These are phyloP conservation scores for Hypoxylon subgilvum DNA, from an alignment of 495 filamentous ascomycete species.

Conservation along the genomic window DNA sequence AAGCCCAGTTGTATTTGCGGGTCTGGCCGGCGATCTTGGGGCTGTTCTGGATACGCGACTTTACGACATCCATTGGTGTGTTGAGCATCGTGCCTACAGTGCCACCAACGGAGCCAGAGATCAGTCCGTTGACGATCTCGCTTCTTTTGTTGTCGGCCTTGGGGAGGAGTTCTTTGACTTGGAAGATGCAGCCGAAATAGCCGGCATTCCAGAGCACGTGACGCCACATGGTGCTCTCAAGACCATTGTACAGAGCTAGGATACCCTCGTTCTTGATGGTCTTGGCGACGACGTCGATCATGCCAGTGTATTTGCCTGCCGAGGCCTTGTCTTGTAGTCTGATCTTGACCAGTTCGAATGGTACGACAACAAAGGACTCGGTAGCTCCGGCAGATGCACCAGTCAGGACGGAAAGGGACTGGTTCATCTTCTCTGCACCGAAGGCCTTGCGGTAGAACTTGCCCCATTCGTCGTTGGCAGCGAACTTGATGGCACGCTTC, in stretches of 20 bases:
- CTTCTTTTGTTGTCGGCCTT: slow-evolving; percentile 76
- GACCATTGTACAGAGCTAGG: slow-evolving; percentile 91
- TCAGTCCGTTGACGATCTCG: slow-evolving; percentile 83
- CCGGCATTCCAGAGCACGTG: slow-evolving; percentile 97
- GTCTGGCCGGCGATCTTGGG: slow-evolving; percentile 75
- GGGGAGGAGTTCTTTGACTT: slow-evolving; percentile 84
- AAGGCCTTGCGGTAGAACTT: slow-evolving; percentile 85
- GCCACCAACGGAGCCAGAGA: slow-evolving; percentile 86
- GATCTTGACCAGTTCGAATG: slow-evolving; percentile 91
- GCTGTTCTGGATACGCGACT: slow-evolving; percentile 94
- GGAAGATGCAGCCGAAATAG: slow-evolving; percentile 98
- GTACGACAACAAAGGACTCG: slow-evolving; percentile 92
- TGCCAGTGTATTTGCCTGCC: slow-evolving; percentile 91
- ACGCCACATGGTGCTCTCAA: slow-evolving; percentile 95
- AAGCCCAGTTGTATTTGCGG: slow-evolving; percentile 99
- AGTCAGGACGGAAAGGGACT: slow-evolving; percentile 85
- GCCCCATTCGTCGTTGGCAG: slow-evolving; percentile 98
- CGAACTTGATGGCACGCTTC: slow-evolving; percentile 98
- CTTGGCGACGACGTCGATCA: slow-evolving; percentile 84
- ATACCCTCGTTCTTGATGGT: slow-evolving; percentile 83
- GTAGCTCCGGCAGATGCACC: slow-evolving; percentile 95
- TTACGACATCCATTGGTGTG: slow-evolving; percentile 97
- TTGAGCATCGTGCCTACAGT: slow-evolving; percentile 93
- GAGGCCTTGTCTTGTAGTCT: slow-evolving; percentile 93
- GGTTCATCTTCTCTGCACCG: slow-evolving; percentile 83